Evolutionary conservation across 1,284 basidiomycete species (phyloP).

Genomic region (Leccinum fuscescens): DNA sequence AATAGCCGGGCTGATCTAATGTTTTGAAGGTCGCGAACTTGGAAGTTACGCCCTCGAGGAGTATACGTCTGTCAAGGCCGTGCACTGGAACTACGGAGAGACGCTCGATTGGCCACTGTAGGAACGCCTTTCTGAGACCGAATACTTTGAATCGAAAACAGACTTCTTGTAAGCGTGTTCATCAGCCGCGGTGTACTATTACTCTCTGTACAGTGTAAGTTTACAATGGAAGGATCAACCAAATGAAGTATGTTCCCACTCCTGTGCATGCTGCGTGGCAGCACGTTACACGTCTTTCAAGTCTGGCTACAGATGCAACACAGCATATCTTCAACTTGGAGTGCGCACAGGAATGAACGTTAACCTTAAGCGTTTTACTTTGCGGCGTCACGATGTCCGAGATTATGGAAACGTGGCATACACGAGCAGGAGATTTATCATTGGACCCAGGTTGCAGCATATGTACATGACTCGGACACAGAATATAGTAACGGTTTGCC

Average conservation of each 20-base stretch:
- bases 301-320: constrained; percentile 1
- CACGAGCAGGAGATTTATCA: constrained; percentile 21
- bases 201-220: constrained; percentile 19
- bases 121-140: constrained; percentile 10
- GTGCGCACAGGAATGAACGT: constrained; percentile 19
- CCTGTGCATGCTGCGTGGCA: constrained; percentile 11
- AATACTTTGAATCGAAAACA: neutral
- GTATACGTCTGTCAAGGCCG: constrained; percentile 82
- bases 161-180: constrained; percentile 1
- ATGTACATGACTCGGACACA: neutral
- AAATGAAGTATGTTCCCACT: constrained; percentile 20
- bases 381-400: constrained; percentile 13
- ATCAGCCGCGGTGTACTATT: constrained; percentile 2
- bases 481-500: constrained; percentile 1
- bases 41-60: constrained; percentile 85
- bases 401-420: constrained; percentile 27
- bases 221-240: constrained; percentile 6
- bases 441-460: constrained; percentile 5
- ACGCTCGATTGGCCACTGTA: constrained; percentile 76
- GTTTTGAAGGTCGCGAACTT: constrained; percentile 71
- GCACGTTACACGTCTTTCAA: constrained; percentile 1
- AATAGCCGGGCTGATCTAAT: constrained; percentile 9
- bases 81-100: constrained; percentile 87
- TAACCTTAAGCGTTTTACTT: neutral
- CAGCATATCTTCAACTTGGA: neutral